Evolutionary conservation across 1,284 basidiomycete species (phyloP), one percentile per base, ranked within the genome.

Genomic region (Coniferiporia sulphurascens): DNA sequence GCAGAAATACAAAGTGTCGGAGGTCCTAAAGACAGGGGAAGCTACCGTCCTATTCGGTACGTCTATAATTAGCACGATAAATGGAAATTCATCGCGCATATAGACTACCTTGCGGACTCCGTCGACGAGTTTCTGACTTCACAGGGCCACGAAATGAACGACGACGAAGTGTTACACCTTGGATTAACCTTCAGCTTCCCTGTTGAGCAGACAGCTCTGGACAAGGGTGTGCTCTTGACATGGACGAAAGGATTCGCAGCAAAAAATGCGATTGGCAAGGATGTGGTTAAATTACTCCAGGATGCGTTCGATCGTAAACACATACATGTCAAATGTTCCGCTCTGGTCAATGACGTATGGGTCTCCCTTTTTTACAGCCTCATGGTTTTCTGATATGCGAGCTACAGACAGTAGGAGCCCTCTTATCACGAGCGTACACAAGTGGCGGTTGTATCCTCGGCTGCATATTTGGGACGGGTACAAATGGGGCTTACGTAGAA

Each of bases 231-330:
- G 62, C 87, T 99, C 60, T 78, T 98, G 49, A 95, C 91, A 1
- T 98, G 95, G 95, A 97, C 95, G n/a, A 98, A 98, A 73, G 94
- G 95, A 4, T 98, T 97, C 72, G 76, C 88, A 17, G 93, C 93
- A 15, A 93, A 87, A 72, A 91, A 95, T 69, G 95, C 96, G 0
- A 76, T 95, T 50, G 95, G 95, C 44, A 81, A 95, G 65, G 97
- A 99, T 70, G 87, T 98, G 32, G 94, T 98, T 22, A 83, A 88
- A 67, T 79, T 98, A 34, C 78, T 99, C 19, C 97, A 99, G 73
- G 89, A 95, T 66, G 91, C 95, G 1, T 91, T 99, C 66, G 88
- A 98, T 75, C 77, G 89, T 67, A 95, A 96, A 73, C 91, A 96
- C 68, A 87, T 98, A 68, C 93, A 93, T 69, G 96, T 98, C 62